These are phyloP conservation scores for Arthonia radiata DNA, from an alignment of 495 filamentous ascomycete genomes.

Conservation along the genomic window DNA sequence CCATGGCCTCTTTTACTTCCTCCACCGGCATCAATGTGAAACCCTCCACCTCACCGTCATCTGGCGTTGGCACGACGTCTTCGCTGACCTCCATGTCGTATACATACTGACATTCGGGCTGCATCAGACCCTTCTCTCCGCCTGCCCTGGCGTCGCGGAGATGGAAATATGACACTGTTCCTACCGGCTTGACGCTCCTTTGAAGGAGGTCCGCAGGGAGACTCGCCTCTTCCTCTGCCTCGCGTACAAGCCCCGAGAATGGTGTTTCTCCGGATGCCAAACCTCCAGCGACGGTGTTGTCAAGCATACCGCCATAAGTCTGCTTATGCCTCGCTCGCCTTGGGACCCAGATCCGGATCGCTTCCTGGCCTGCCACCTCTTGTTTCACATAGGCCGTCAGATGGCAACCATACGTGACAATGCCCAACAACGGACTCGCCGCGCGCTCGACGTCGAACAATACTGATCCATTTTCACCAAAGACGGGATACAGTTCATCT, in stretches of 20 bases:
- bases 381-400: conserved; percentile 44
- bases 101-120: conserved; percentile 79
- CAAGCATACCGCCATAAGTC: conserved; percentile 68
- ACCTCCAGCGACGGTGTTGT: conserved; percentile 86
- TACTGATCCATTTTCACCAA: conserved; percentile 29
- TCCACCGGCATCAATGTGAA: conserved; percentile 57
- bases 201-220: conserved; percentile 47
- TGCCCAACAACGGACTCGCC: conserved; percentile 58
- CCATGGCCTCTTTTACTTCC: conserved; percentile 45
- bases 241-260: conserved; percentile 60
- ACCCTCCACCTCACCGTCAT: conserved; percentile 69
- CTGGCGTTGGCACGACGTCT: conserved; percentile 37
- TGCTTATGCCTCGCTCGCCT: conserved; percentile 48
- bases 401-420: conserved; percentile 76
- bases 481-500: conserved; percentile 68
- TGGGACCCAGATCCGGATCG: conserved; percentile 56
- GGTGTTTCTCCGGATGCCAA: conserved; percentile 53
- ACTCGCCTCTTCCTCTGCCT: conserved; percentile 75
- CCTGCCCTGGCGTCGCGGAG: conserved; percentile 53
- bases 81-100: conserved; percentile 56
- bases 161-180: conserved; percentile 70
- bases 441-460: conserved; percentile 62
- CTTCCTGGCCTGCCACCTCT: conserved; percentile 5
- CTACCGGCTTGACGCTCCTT: conserved; percentile 25
- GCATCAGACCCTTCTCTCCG: conserved; percentile 65